Percentiles rank a stretch among this genome's conserved stretches.
Evolutionary conservation across 164 flowering plant species (phyloP).

Genomic region (Protea cynaroides): DNA sequence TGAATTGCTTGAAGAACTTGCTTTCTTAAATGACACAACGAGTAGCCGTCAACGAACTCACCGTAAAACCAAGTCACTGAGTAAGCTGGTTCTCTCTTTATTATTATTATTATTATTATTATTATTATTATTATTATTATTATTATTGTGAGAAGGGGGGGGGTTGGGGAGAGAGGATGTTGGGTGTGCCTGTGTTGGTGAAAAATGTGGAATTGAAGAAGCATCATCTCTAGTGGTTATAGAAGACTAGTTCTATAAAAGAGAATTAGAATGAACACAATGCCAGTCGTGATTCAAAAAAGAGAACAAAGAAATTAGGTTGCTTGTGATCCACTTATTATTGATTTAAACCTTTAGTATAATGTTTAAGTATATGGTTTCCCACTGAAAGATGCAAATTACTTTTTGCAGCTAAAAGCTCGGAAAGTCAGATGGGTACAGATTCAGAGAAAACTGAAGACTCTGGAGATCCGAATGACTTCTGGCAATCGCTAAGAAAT

Average conservation of each 20-base stretch:
- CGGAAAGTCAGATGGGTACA: slow-evolving; percentile 28
- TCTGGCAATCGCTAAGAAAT: slow-evolving; percentile 59
- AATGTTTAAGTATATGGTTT: too few relatives aligned
- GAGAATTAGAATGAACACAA: too few relatives aligned
- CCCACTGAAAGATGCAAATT: not conserved
- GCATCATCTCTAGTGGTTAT: not conserved
- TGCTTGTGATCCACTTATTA: not conserved
- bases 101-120: too few relatives aligned
- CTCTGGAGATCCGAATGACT: slow-evolving; percentile 45
- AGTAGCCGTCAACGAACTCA: slow-evolving; percentile 49
- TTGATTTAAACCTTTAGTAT: too few relatives aligned
- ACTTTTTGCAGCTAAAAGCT: slow-evolving; percentile 37
- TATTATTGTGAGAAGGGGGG: too few relatives aligned
- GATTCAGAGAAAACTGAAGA: slow-evolving; percentile 39
- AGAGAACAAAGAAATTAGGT: not conserved
- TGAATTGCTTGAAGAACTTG: slow-evolving; percentile 86
- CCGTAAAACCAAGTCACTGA: slow-evolving; percentile 37
- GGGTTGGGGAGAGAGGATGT: too few relatives aligned
- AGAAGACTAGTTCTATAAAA: too few relatives aligned
- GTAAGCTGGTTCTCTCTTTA: slow-evolving; percentile 27
- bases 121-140: too few relatives aligned
- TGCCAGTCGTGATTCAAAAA: too few relatives aligned
- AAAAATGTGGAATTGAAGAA: slow-evolving; percentile 2
- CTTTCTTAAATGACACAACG: slow-evolving; percentile 33
- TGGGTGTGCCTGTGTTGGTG: too few relatives aligned